phyloP scores from a whole-genome alignment of 2,329 filamentous ascomycete genomes.

The Leptographium wingfieldii region DNA sequence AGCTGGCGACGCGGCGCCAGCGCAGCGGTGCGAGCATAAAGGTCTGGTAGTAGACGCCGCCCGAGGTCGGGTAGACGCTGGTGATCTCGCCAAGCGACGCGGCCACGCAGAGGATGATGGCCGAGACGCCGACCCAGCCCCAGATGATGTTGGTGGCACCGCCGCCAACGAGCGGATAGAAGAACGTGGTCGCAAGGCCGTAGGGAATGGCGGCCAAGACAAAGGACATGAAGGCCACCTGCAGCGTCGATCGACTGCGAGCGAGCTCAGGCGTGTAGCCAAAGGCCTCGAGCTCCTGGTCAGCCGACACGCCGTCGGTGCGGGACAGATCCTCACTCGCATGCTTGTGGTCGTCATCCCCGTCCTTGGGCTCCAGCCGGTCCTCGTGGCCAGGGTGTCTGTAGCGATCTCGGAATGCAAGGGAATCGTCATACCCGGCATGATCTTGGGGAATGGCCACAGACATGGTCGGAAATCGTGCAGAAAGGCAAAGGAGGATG shows the following conservation, averaged over 20 bases:
- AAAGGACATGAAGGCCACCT: constrained; percentile 1
- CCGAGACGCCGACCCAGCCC: not conserved
- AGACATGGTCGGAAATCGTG: not conserved
- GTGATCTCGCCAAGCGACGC: not conserved
- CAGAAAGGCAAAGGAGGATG: not conserved
- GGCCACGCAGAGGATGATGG: not conserved
- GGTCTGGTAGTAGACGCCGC: not conserved
- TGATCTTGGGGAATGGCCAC: not conserved
- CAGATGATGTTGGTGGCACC: not conserved
- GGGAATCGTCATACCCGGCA: not conserved
- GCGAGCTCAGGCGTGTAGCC: not conserved
- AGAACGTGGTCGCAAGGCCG: not conserved
- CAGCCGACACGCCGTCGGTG: not conserved
- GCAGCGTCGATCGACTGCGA: not conserved
- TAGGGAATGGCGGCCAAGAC: not conserved
- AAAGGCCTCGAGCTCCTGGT: not conserved
- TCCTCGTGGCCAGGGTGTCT: not conserved
- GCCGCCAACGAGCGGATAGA: not conserved
- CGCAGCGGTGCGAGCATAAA: not conserved
- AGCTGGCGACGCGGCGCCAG: not conserved
- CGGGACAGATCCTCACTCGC: not conserved
- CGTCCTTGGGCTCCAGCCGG: not conserved
- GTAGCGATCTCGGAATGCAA: not conserved
- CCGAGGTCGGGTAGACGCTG: not conserved
- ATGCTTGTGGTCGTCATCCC: not conserved